Percentiles rank a stretch among this genome's conserved stretches.
Evolutionary conservation across 495 filamentous ascomycete species (phyloP).

Genomic region (Daldinia grandis): DNA sequence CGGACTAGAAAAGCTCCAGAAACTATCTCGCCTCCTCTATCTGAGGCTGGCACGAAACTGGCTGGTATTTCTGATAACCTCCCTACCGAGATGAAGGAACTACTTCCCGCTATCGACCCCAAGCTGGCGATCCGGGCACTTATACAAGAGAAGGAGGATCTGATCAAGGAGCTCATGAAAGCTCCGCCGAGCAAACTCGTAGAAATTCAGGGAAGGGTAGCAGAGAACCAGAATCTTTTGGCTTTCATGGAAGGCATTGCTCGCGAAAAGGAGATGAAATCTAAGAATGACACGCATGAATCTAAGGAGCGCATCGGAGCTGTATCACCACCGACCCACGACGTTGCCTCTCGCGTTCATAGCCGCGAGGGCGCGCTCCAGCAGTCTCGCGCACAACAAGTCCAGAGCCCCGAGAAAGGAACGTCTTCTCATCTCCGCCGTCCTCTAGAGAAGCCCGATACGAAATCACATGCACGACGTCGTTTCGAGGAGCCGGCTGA

Average conservation of each 20-base stretch:
- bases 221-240: not conserved
- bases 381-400: not conserved
- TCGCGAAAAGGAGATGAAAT: not conserved
- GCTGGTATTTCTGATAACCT: not conserved
- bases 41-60: not conserved
- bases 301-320: not conserved
- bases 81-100: not conserved
- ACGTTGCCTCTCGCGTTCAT: not conserved
- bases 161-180: not conserved
- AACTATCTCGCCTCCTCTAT: not conserved
- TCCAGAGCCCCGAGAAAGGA: not conserved
- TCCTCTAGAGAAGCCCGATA: not conserved
- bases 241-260: not conserved
- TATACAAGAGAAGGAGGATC: not conserved
- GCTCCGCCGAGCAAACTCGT: not conserved
- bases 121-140: not conserved
- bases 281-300: not conserved
- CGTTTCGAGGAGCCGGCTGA: not conserved
- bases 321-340: not conserved
- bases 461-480: not conserved
- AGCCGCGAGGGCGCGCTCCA: not conserved
- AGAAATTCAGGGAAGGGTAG: not conserved
- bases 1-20: not conserved
- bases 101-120: not conserved
- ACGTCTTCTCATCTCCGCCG: constrained; percentile 5